These are phyloP conservation scores for Neocatenulostroma microsporum DNA, from an alignment of 2,329 filamentous ascomycete species.

Conservation along the genomic window DNA sequence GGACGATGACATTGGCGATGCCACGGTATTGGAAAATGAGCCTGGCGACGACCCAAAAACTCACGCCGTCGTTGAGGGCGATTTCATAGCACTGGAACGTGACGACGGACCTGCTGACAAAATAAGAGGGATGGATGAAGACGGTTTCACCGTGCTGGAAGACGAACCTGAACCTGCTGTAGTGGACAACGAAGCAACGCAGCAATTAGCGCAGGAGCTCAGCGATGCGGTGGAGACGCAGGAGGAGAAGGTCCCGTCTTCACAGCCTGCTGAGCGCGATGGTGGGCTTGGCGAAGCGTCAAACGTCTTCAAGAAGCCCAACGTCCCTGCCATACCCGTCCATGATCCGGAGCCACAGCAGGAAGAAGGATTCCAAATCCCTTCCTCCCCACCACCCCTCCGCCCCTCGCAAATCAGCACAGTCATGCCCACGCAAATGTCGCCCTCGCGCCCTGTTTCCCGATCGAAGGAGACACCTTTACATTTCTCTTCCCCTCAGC, in stretches of 20 bases:
- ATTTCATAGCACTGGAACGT: too few species aligned
- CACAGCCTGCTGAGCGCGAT: not conserved
- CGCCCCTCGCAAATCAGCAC: slow-evolving; percentile 17
- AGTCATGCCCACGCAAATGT: slow-evolving; percentile 13
- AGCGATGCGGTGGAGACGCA: slow-evolving; percentile 1
- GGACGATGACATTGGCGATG: too few species aligned
- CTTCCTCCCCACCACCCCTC: slow-evolving; percentile 14
- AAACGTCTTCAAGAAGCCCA: not conserved
- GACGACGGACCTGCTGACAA: too few species aligned
- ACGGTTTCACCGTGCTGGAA: too few species aligned
- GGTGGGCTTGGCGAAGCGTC: not conserved
- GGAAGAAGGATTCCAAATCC: slow-evolving; percentile 6
- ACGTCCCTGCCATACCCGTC: not conserved
- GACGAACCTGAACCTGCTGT: too few species aligned
- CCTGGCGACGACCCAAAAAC: too few species aligned
- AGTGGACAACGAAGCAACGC: not conserved
- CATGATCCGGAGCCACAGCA: not conserved
- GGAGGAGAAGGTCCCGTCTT: slow-evolving; percentile 1
- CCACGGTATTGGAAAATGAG: too few species aligned
- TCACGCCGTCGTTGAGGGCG: too few species aligned
- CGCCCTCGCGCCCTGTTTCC: slow-evolving; percentile 2
- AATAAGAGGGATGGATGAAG: too few species aligned
- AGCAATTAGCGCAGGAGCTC: slow-evolving; percentile 4
- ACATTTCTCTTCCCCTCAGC: not conserved
- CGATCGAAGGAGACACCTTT: not conserved